Evolutionary conservation across 306 rosid genomes (phyloP).

Genomic region (Abrus pulchellus): DNA sequence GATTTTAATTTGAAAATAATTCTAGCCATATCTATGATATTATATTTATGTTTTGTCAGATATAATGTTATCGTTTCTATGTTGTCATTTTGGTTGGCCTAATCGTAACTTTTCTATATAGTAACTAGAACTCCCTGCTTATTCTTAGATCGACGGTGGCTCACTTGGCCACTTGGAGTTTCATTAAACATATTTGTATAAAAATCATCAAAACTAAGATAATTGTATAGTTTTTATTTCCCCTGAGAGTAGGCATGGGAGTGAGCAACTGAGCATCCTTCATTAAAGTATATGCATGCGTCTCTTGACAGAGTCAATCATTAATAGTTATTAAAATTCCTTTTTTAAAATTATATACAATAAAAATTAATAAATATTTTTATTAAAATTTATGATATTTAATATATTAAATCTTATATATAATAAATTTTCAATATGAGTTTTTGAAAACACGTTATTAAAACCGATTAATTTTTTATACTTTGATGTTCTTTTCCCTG

Average conservation of each 20-base stretch:
- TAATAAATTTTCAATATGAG: too few relatives aligned
- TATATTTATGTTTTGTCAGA: too few relatives aligned
- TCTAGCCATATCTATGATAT: too few relatives aligned
- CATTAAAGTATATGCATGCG: not conserved
- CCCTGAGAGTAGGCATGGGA: constrained; percentile 21
- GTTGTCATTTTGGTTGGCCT: constrained; percentile 1
- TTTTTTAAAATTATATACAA: too few relatives aligned
- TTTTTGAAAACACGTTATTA: too few relatives aligned
- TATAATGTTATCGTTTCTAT: too few relatives aligned
- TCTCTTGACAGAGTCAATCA: not conserved
- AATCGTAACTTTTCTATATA: not conserved
- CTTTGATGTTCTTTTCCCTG: not conserved
- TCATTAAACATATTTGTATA: not conserved
- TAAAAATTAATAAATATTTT: too few relatives aligned
- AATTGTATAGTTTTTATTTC: not conserved
- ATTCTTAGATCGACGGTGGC: not conserved
- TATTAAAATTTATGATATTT: too few relatives aligned
- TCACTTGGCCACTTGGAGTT: constrained; percentile 13
- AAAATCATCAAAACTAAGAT: not conserved
- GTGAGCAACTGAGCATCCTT: not conserved
- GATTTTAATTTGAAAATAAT: too few relatives aligned
- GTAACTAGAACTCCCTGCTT: not conserved
- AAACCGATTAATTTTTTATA: not conserved
- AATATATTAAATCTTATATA: too few relatives aligned
- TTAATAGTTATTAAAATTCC: not conserved